Conservation (phyloP, 495 filamentous ascomycete genomes). For the Podospora australis region DNA sequence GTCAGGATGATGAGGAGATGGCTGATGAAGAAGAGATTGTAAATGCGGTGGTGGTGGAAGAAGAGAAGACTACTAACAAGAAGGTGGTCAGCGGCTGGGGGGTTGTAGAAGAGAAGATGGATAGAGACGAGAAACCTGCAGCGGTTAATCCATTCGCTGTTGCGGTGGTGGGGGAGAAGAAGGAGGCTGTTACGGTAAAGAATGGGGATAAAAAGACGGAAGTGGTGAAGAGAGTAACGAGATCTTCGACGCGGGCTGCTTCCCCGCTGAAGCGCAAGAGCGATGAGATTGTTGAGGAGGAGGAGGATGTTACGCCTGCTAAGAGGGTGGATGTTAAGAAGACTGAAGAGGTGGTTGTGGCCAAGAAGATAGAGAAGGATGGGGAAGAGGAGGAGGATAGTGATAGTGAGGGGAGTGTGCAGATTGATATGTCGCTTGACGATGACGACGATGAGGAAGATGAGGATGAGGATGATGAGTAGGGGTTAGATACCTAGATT, state of each 20-base stretch:
- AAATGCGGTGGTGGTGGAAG: slow-evolving; percentile 14
- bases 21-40: slow-evolving; percentile 24
- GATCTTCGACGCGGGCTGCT: slow-evolving; percentile 4
- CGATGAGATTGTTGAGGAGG: slow-evolving; percentile 21
- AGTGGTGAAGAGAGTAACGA: too few species aligned
- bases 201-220: too few species aligned
- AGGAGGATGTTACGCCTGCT: slow-evolving; percentile 1
- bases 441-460: slow-evolving; percentile 23
- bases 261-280: slow-evolving; percentile 41
- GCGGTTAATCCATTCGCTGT: slow-evolving; percentile 13
- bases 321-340: slow-evolving; percentile 11
- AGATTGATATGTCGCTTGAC: slow-evolving; percentile 26
- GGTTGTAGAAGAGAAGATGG: slow-evolving; percentile 5
- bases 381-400: slow-evolving; percentile 16
- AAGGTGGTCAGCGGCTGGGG: neutral
- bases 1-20: slow-evolving; percentile 17
- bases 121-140: neutral
- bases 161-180: neutral
- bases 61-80: slow-evolving; percentile 7
- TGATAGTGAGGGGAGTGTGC: slow-evolving; percentile 24
- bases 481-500: too few species aligned
- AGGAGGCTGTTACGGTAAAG: neutral
- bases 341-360: slow-evolving; percentile 4
- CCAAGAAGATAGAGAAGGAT: slow-evolving; percentile 4
- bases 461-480: slow-evolving; percentile 9